Evolutionary conservation across 345 rosid genomes (phyloP).

Genomic region (Tarenaya hassleriana): DNA sequence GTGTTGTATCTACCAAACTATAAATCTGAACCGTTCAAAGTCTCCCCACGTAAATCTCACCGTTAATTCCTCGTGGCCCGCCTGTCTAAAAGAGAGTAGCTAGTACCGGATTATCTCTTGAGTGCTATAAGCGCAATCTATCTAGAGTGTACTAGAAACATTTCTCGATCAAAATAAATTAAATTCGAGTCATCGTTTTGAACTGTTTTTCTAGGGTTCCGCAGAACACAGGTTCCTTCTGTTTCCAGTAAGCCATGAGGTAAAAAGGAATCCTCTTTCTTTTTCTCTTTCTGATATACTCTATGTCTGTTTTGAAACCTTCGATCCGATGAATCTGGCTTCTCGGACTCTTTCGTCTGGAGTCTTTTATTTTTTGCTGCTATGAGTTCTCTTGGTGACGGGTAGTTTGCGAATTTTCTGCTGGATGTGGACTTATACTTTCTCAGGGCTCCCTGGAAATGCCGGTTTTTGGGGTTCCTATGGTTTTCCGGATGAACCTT

Average conservation of each 20-base stretch:
- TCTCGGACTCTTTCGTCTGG: too few relatives aligned
- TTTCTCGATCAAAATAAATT: conserved; percentile 17
- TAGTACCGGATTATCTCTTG: not conserved
- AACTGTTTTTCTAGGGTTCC: conserved; percentile 20
- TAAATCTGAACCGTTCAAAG: conserved; percentile 16
- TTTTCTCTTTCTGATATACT: not conserved
- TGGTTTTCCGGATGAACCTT: conserved; percentile 7
- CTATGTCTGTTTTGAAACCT: not conserved
- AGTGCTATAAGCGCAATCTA: conserved; percentile 17
- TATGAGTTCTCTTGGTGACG: not conserved
- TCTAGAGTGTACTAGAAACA: not conserved
- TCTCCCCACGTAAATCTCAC: not conserved
- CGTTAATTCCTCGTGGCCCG: conserved; percentile 6
- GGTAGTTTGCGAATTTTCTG: not conserved
- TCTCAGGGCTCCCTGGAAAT: not conserved
- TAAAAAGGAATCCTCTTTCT: not conserved
- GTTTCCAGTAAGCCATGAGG: conserved; percentile 22
- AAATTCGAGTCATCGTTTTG: conserved; percentile 3
- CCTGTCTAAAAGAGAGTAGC: not conserved
- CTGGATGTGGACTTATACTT: not conserved
- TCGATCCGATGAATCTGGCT: not conserved
- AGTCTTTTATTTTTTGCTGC: not conserved
- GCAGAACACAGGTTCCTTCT: conserved; percentile 8
- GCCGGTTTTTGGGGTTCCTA: not conserved
- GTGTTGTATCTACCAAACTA: not conserved